Percentiles rank a stretch among this genome's conserved stretches.
These are phyloP conservation scores for Huntiella moniliformis DNA, from an alignment of 2,329 filamentous ascomycete species.

Conservation along the genomic window DNA sequence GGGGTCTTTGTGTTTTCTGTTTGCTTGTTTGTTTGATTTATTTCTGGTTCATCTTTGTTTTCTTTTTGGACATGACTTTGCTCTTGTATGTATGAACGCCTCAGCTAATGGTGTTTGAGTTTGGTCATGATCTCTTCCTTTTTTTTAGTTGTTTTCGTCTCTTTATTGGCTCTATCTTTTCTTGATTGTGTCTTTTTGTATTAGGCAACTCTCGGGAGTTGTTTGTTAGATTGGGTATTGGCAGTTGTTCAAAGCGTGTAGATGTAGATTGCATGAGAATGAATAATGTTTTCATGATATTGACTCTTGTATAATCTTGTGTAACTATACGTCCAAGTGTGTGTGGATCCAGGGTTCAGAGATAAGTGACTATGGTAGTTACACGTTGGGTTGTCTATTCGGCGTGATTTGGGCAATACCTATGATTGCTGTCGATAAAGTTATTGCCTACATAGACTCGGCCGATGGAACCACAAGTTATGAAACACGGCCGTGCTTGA, in stretches of 20 bases:
- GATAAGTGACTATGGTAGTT: too few species aligned
- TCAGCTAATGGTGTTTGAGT: neutral
- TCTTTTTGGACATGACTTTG: conserved; percentile 7
- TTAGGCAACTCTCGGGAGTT: neutral
- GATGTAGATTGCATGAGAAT: conserved; percentile 3
- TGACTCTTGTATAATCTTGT: neutral
- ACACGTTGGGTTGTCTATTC: too few species aligned
- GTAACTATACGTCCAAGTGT: neutral
- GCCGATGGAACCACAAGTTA: too few species aligned
- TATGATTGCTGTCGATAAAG: too few species aligned
- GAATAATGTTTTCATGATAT: conserved; percentile 2
- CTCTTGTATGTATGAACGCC: too few species aligned
- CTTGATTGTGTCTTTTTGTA: neutral
- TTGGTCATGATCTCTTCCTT: conserved; percentile 1
- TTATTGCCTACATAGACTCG: too few species aligned
- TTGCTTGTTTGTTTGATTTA: conserved; percentile 1
- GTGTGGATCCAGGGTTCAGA: too few species aligned
- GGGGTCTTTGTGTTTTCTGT: conserved; percentile 5
- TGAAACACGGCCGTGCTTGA: too few species aligned
- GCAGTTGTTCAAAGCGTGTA: neutral
- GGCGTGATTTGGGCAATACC: too few species aligned
- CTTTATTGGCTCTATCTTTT: neutral
- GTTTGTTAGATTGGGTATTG: neutral
- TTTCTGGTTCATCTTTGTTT: conserved; percentile 2
- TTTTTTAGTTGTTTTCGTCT: neutral